Conservation (phyloP, 495 filamentous ascomycete genomes). For the Penicillium coprophilum region DNA sequence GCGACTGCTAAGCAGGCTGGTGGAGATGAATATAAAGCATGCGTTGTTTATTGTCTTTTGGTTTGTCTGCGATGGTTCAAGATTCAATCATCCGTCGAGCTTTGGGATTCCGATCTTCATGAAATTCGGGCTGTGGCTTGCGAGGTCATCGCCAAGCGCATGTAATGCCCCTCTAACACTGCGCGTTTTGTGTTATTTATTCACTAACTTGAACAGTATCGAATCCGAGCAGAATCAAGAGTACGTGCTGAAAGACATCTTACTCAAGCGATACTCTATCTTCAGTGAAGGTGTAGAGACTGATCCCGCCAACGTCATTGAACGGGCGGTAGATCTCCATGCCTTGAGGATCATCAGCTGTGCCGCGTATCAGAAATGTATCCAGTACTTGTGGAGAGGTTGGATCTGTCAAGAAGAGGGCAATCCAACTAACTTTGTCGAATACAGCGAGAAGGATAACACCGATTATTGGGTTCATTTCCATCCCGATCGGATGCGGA, state of each 20-base stretch:
- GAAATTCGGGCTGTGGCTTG: slow-evolving; percentile 76
- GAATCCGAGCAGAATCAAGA: slow-evolving; percentile 74
- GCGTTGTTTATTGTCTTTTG: slow-evolving; percentile 82
- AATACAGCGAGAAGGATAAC: slow-evolving; percentile 75
- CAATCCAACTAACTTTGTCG: slow-evolving; percentile 80
- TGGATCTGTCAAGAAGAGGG: slow-evolving; percentile 95
- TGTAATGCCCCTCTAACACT: slow-evolving; percentile 44
- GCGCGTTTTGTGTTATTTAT: background rate
- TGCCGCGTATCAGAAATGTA: slow-evolving; percentile 94
- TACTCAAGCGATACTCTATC: slow-evolving; percentile 91
- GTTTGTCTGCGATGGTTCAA: slow-evolving; percentile 92
- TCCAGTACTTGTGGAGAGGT: slow-evolving; percentile 86
- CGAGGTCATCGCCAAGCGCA: slow-evolving; percentile 90
- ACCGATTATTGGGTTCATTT: slow-evolving; percentile 75
- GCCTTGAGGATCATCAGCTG: slow-evolving; percentile 82
- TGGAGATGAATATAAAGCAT: slow-evolving; percentile 68
- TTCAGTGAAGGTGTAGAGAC: slow-evolving; percentile 69
- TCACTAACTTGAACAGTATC: slow-evolving; percentile 52
- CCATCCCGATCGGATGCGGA: slow-evolving; percentile 90
- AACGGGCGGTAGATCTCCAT: slow-evolving; percentile 90
- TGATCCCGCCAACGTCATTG: slow-evolving; percentile 78
- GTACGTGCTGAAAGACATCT: slow-evolving; percentile 72
- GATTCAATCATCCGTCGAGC: slow-evolving; percentile 72
- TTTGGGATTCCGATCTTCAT: slow-evolving; percentile 90
- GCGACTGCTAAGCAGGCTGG: slow-evolving; percentile 77